These are phyloP conservation scores for Brettanomyces sp. DNA, from an alignment of 805 yeast genomes.

Conservation along the genomic window DNA sequence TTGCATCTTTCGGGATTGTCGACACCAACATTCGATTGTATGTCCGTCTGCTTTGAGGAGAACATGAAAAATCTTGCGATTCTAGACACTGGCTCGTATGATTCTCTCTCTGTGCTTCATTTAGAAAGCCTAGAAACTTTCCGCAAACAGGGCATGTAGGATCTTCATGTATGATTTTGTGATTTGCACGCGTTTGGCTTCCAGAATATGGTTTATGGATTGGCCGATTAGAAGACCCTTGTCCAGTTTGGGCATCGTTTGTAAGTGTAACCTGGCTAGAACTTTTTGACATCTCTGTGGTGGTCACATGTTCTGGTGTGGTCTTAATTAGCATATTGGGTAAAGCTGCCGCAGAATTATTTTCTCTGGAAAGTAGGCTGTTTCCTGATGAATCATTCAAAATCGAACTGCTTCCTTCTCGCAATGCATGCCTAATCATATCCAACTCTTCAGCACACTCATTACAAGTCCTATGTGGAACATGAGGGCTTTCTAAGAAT, in stretches of 20 bases:
- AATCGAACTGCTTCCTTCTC: slow-evolving; percentile 7
- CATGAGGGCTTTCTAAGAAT: slow-evolving; percentile 40
- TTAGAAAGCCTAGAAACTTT: slow-evolving; percentile 12
- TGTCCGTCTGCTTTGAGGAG: slow-evolving; percentile 44
- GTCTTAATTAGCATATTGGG: not conserved
- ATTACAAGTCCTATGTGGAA: slow-evolving; percentile 67
- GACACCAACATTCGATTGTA: slow-evolving; percentile 83
- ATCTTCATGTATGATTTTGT: slow-evolving; percentile 15
- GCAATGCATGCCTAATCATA: slow-evolving; percentile 36
- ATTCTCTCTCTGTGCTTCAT: slow-evolving; percentile 34
- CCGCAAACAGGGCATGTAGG: slow-evolving; percentile 39
- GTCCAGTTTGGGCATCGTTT: not conserved
- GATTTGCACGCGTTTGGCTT: no score
- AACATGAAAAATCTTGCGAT: slow-evolving; percentile 53
- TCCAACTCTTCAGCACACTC: slow-evolving; percentile 56
- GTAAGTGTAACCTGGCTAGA: not conserved
- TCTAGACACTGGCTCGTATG: slow-evolving; percentile 68
- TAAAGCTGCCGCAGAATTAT: not conserved
- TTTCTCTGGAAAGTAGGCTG: not conserved
- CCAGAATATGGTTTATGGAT: not conserved
- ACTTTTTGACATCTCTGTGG: slow-evolving; percentile 1
- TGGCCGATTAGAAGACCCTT: not conserved
- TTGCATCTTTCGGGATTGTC: slow-evolving; percentile 36
- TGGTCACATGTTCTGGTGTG: slow-evolving; percentile 1
- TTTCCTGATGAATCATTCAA: slow-evolving; percentile 1